Percentiles rank a stretch among this genome's conserved stretches.
phyloP scores from a whole-genome alignment of 495 filamentous ascomycete genomes.

The Saxophila tyrrhenica region DNA sequence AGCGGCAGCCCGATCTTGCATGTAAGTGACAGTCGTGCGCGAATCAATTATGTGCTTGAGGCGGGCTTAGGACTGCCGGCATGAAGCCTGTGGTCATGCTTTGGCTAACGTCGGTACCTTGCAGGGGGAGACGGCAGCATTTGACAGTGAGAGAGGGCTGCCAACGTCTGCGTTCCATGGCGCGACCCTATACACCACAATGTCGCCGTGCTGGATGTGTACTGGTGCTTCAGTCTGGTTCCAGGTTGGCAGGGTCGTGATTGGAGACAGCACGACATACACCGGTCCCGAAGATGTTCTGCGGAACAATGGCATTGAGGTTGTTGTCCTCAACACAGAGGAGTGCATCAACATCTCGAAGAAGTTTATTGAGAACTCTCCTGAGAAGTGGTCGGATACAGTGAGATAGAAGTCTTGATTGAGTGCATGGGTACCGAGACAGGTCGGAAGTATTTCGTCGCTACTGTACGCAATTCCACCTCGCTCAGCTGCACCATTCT shows the following conservation, averaged over 20 bases:
- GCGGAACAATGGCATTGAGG: not conserved
- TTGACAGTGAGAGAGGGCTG: not conserved
- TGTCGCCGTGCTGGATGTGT: not conserved
- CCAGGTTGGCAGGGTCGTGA: not conserved
- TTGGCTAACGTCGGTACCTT: not conserved
- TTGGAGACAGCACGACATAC: not conserved
- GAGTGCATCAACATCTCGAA: not conserved
- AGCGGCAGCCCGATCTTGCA: not conserved
- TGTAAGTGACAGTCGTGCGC: too few relatives aligned
- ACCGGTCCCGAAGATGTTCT: not conserved
- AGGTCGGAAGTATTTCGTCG: too few relatives aligned
- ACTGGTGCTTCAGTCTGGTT: not conserved
- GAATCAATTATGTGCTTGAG: too few relatives aligned
- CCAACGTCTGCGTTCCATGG: not conserved
- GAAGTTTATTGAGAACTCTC: not conserved
- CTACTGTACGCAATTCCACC: too few relatives aligned
- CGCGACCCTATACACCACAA: not conserved
- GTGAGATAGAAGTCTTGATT: not conserved
- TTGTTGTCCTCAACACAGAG: not conserved
- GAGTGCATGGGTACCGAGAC: too few relatives aligned
- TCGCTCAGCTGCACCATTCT: too few relatives aligned
- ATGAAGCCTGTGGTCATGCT: not conserved
- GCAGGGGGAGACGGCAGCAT: not conserved
- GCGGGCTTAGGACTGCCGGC: not conserved
- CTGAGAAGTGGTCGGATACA: not conserved